Percentiles rank a stretch among this genome's conserved stretches.
Evolutionary conservation across 164 flowering plant genomes (phyloP).

Genomic region (Houttuynia cordata): DNA sequence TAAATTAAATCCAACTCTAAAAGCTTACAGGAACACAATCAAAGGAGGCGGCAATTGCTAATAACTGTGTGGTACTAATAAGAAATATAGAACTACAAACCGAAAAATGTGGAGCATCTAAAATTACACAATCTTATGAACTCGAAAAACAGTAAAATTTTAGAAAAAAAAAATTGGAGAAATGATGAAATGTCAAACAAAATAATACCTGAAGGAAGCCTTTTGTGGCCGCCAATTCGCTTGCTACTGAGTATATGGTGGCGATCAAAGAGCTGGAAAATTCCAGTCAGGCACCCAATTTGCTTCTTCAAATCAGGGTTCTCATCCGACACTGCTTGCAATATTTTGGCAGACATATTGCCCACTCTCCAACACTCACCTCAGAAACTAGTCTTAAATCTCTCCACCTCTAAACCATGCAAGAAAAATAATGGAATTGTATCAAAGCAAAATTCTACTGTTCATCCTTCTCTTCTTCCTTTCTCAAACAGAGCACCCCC

Average conservation of each 20-base stretch:
- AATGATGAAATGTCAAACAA: background rate
- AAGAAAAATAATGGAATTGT: background rate
- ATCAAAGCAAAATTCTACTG: background rate
- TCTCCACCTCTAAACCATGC: background rate
- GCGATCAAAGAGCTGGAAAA: slow-evolving; percentile 49
- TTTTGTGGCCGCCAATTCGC: slow-evolving; percentile 20
- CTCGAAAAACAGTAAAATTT: too few relatives aligned
- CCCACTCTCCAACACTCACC: background rate
- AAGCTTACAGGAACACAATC: background rate
- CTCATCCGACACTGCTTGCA: slow-evolving; percentile 31
- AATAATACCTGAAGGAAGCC: slow-evolving; percentile 16
- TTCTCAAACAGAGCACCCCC: background rate
- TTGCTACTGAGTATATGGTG: slow-evolving; percentile 37
- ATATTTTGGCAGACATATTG: slow-evolving; percentile 31
- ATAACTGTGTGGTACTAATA: background rate
- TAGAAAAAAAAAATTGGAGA: background rate
- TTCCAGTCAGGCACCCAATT: slow-evolving; percentile 45
- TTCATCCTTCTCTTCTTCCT: background rate
- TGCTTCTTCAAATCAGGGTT: slow-evolving; percentile 37
- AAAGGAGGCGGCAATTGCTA: background rate
- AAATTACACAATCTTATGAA: background rate
- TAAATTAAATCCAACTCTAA: background rate
- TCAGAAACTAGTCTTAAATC: background rate
- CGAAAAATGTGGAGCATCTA: too few relatives aligned
- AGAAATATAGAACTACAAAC: background rate